Evolutionary conservation across 2,329 filamentous ascomycete species (phyloP), one percentile per base, ranked within the genome.

Genomic region (Monilinia polystroma): DNA sequence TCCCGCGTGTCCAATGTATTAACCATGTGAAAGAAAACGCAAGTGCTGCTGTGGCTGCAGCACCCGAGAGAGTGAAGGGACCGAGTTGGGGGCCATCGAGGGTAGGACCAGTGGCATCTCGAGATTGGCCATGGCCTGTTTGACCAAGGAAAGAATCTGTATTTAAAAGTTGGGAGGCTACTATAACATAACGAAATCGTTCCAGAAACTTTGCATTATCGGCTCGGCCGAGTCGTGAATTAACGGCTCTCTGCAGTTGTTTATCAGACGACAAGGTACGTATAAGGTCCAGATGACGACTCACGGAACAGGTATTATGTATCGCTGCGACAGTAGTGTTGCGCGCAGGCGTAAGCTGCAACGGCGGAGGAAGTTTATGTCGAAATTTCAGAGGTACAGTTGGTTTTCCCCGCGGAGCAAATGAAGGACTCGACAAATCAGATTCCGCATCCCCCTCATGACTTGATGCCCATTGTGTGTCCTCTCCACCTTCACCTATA

Each of bases 101-200:
- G 20, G 64, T 41, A 29, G 70, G 65, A 14, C 70, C 52, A 6
- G 70, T 51, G 29, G 64, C 51, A 66, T 74, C 69, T 56, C 70
- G 71, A 53, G 66, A 69, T 72, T 67, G 70, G 47, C 66, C 71
- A 71, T 70, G 70, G 67, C 52, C 69, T 66, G 68, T 68, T 56
- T 81, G 80, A 23, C 79, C 81, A 59, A 81, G 72, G 66, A 85
- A 86, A 4, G 85, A 84, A 71, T 90, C 85, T 52, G 90, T 90
- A 74, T 87, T 92, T 52, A 97, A 82, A 18, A 97, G 84, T 76
- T 97, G 93, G 29, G 93, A 97, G 62, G 93, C 93, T 75, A 97
- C 90, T 71, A 97, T 91, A 29, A 91, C 90, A 79, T 97, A 97
- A 70, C 93, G 90, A 75, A 97, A 97, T 75, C 93, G 90, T 78